Evolutionary conservation across 164 flowering plant species (phyloP), one percentile per base, ranked within the genome.

Genomic region (Vitis amurensis): DNA sequence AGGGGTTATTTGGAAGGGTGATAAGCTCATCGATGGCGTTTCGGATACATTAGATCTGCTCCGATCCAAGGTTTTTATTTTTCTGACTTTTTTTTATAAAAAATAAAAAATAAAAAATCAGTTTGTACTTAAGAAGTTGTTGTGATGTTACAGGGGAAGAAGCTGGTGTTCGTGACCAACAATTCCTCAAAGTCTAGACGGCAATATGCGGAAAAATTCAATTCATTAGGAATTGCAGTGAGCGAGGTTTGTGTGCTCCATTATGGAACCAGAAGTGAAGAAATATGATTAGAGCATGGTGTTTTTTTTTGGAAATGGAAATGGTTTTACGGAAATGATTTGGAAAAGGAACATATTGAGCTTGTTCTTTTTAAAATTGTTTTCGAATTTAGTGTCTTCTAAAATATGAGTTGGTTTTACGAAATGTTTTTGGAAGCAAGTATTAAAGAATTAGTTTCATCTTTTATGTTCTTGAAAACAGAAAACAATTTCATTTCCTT

Each of bases 1-100:
- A 92, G 98, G 97, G 37, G 99, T 95, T 11, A 91, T 95, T 44
- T 95, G 99, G 99, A 91, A 87, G 75, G 99, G 97, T 0, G 96
- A 95, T 68, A 79, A 76, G 71, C 90, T 95, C 66, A 89, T 95
- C 51, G 97, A 91, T 58, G 97, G 98, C 8, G 97, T 88, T 55
- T 59, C 87, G 2, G 73, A 83, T 68, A 88, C 98, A 12, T 75
- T 94, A 11, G 85, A 88, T 6, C 47, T 80, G 86, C 93, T 94
- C 68, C 88, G 98, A 27, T 84, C 92, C 47, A 84, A 74, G 85
- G 97, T 84, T 2, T 59, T 23, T 27, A 11, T 64, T 61, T 37
- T 29, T 27, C n/a, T 37, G 51, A 9, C 27, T 9, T 16, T 3
- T 57, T 52, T 37, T 50, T 16, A 16, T 23, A 23, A 23, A 23